phyloP scores from a whole-genome alignment of 2,329 filamentous ascomycete genomes.

The Aspergillus cejpii region DNA sequence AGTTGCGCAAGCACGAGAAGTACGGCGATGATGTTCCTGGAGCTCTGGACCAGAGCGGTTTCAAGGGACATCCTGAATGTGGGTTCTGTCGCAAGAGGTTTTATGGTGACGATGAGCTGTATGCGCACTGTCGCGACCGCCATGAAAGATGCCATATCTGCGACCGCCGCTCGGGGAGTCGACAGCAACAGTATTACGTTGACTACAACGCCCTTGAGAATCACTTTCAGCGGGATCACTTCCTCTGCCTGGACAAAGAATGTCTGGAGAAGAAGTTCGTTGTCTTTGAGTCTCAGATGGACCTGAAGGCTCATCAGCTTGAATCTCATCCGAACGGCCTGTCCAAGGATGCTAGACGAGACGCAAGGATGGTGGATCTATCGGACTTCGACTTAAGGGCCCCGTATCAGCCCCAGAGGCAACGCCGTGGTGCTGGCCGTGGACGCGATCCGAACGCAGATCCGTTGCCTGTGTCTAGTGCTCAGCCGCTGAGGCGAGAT shows the following conservation, averaged over 20 bases:
- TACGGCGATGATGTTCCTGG: slow-evolving; percentile 87
- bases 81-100: slow-evolving; percentile 87
- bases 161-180: slow-evolving; percentile 57
- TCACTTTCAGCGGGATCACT: slow-evolving; percentile 85
- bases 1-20: slow-evolving; percentile 80
- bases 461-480: slow-evolving; percentile 65
- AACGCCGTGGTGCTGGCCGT: slow-evolving; percentile 55
- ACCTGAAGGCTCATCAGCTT: slow-evolving; percentile 87
- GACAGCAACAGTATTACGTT: slow-evolving; percentile 81
- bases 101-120: slow-evolving; percentile 93
- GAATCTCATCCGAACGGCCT: slow-evolving; percentile 71
- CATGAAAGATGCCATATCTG: slow-evolving; percentile 95
- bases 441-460: slow-evolving; percentile 86
- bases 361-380: slow-evolving; percentile 79
- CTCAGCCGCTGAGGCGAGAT: slow-evolving; percentile 73
- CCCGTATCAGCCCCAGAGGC: slow-evolving; percentile 59
- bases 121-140: slow-evolving; percentile 83
- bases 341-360: slow-evolving; percentile 75
- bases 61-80: slow-evolving; percentile 91
- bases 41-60: slow-evolving; percentile 84
- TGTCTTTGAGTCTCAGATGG: slow-evolving; percentile 90
- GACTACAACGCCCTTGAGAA: slow-evolving; percentile 80
- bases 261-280: slow-evolving; percentile 97
- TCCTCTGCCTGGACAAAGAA: slow-evolving; percentile 72
- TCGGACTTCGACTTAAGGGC: slow-evolving; percentile 74